A percentile compares a stretch with the other conserved stretches of the same genome.
Conservation (phyloP, 495 filamentous ascomycete genomes). For the Mycothermus thermophilus region DNA sequence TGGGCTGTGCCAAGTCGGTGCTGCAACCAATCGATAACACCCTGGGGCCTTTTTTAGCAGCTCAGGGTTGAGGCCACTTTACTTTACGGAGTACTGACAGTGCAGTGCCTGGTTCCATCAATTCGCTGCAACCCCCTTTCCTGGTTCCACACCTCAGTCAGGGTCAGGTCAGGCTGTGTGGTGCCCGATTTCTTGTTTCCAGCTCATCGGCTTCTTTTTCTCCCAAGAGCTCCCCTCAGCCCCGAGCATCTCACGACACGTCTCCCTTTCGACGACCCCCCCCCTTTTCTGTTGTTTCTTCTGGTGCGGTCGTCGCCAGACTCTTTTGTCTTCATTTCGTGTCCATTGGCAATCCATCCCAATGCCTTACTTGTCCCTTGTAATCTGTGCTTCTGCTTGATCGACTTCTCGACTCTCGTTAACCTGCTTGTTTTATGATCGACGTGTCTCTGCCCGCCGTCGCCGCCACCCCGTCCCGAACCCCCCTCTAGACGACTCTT, state of each 20-base stretch:
- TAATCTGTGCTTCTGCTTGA: constrained; percentile 31
- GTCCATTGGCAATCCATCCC: too few species aligned
- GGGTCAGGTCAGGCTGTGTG: too few species aligned
- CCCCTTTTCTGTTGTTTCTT: constrained; percentile 18
- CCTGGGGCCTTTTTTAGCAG: constrained; percentile 2
- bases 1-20: not conserved
- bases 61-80: constrained; percentile 22
- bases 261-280: too few species aligned
- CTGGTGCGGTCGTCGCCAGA: constrained; percentile 21
- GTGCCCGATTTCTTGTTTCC: too few species aligned
- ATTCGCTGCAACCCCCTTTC: constrained; percentile 18
- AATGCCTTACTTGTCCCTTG: constrained; percentile 22
- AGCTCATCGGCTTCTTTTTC: too few species aligned
- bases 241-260: too few species aligned
- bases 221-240: too few species aligned
- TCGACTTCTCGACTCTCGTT: constrained; percentile 35
- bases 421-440: constrained; percentile 15
- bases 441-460: not conserved
- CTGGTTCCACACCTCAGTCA: constrained; percentile 5
- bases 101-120: too few species aligned
- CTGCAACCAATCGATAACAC: constrained; percentile 1
- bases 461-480: constrained; percentile 2
- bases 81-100: too few species aligned
- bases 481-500: constrained; percentile 1
- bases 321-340: constrained; percentile 14